These are phyloP conservation scores for Neonectria punicea DNA, from an alignment of 2,329 filamentous ascomycete species.

Conservation along the genomic window DNA sequence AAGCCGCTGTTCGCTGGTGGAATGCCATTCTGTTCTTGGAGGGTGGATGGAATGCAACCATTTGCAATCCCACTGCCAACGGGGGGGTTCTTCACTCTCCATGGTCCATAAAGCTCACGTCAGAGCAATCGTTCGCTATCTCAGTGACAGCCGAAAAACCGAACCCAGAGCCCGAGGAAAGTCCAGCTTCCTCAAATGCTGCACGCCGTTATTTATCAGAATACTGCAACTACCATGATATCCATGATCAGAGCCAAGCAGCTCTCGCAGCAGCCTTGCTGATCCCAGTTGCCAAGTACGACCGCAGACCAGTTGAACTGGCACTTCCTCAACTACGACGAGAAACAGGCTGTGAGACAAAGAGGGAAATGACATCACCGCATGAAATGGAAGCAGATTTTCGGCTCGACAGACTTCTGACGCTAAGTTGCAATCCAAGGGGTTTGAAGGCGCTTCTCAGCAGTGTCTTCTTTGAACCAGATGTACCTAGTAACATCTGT, in stretches of 20 bases:
- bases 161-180: neutral
- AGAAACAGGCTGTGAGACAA: neutral
- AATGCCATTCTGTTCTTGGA: conserved; percentile 38
- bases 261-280: conserved; percentile 44
- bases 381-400: neutral
- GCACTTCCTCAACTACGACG: conserved; percentile 4
- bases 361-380: neutral
- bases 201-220: conserved; percentile 40
- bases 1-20: conserved; percentile 46
- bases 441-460: conserved; percentile 28
- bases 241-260: conserved; percentile 40
- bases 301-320: conserved; percentile 31
- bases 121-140: conserved; percentile 10
- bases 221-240: conserved; percentile 41
- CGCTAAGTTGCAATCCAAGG: conserved; percentile 32
- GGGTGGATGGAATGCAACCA: conserved; percentile 40
- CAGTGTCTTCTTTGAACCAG: conserved; percentile 37
- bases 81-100: conserved; percentile 32
- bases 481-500: conserved; percentile 31
- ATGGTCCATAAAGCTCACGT: conserved; percentile 19
- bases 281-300: conserved; percentile 42
- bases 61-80: conserved; percentile 23
- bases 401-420: conserved; percentile 34
- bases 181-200: conserved; percentile 21
- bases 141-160: neutral